Evolutionary conservation across 495 filamentous ascomycete genomes (phyloP), one percentile per base, ranked within the genome.

Genomic region (Lasiosphaeria hispida): DNA sequence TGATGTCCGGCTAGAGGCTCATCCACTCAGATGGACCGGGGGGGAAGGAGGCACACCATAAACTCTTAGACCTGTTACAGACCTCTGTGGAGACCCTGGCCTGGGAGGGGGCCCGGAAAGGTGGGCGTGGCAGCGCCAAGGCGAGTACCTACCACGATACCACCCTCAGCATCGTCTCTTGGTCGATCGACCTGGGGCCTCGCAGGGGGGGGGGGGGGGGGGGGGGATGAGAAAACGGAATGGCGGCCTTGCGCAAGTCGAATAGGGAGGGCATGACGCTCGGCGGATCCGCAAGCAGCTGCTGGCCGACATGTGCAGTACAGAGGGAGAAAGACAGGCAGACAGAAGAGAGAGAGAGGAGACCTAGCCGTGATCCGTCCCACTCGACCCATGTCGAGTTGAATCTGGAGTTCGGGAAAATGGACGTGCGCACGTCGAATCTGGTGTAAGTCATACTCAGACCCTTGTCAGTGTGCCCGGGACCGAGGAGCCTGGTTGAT

Each of bases 381-480:
- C 41, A 60, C 54, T 19, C 38, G 54, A 47, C 54, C 53, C 56
- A 48, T 63, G 60, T 59, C 49, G 48, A 40, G 50, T 58, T 48
- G 40, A 54, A 53, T 62, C 59, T 64, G 61, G 58, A 67, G 61
- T 59, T 67, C 50, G 62, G 58, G 43, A 58, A 61, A 61, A 64
- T 36, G 68, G 63, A 66, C 70, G 68, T 70, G 69, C 68, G 88
- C 83, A 85, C 35, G 84, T 89, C 11, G 86, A 89, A 69, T 87
- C 87, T 55, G 71, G 72, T 49, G 75, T 69, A 65, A 68, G 69
- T 70, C 60, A 53, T 61, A 56, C 58, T 64, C 56, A 53, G 23
- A 40, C 58, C 63, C 61, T 44, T 58, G 64, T 55, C 53, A 41
- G 13, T 30, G 23, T 56, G 51, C 40, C 58, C 58, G 60, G 55